phyloP scores from a whole-genome alignment of 2,329 filamentous ascomycete genomes.

The Neurospora crassa region DNA sequence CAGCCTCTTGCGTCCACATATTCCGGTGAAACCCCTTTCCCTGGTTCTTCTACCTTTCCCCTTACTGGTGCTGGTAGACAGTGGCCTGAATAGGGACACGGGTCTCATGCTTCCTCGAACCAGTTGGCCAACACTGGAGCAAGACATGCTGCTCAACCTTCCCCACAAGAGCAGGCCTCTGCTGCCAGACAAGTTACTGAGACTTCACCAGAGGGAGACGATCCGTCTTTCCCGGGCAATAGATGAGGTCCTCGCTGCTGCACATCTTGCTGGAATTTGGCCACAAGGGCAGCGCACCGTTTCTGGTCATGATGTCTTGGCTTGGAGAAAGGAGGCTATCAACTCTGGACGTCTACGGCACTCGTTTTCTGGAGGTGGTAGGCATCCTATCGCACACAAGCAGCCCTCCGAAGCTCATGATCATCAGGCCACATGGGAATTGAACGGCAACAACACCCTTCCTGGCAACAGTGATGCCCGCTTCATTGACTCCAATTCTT shows the following conservation, averaged over 20 bases:
- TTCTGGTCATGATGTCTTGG: not conserved
- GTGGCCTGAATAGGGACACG: not conserved
- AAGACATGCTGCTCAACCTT: not conserved
- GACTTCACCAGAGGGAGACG: not conserved
- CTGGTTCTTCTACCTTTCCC: not conserved
- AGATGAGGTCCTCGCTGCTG: not conserved
- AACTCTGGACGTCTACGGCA: not conserved
- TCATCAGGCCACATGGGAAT: not conserved
- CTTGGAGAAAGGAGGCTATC: not conserved
- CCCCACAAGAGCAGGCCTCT: not conserved
- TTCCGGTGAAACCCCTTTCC: not conserved
- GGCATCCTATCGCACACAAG: not conserved
- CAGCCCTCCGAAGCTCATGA: not conserved
- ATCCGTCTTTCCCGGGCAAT: not conserved
- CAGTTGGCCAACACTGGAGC: not conserved
- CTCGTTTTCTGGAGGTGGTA: not conserved
- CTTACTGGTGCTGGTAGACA: not conserved
- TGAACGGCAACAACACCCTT: not conserved
- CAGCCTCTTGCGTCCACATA: not conserved
- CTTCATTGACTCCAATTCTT: not conserved
- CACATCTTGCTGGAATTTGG: not conserved
- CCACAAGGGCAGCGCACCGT: not conserved
- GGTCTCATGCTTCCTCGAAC: not conserved
- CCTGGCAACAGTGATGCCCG: not conserved
- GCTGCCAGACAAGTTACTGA: not conserved